phyloP scores from a whole-genome alignment of 768 basidiomycete genomes.

The Chlorophyllum brunneum region DNA sequence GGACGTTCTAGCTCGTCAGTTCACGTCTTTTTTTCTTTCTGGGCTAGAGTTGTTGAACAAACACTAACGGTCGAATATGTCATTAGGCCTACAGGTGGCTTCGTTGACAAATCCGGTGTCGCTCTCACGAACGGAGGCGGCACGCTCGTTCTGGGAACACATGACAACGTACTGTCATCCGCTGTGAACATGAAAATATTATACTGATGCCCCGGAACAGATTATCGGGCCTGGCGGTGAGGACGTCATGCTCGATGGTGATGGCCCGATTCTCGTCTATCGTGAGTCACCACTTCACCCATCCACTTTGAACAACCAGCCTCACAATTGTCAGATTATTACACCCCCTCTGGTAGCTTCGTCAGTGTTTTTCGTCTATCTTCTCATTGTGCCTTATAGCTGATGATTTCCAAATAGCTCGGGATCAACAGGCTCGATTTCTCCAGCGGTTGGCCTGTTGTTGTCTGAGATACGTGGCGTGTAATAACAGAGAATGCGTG shows the following conservation, averaged over 20 bases:
- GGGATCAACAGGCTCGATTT: constrained; percentile 47
- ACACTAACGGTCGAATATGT: background rate
- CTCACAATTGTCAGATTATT: constrained; percentile 36
- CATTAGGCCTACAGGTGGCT: constrained; percentile 38
- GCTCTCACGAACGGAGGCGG: constrained; percentile 46
- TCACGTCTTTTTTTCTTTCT: background rate
- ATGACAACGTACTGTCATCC: constrained; percentile 30
- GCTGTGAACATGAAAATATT: background rate
- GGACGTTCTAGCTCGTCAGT: constrained; percentile 42
- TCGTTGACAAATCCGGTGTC: constrained; percentile 43
- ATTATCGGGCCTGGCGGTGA: constrained; percentile 54
- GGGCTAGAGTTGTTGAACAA: background rate
- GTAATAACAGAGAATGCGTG: background rate
- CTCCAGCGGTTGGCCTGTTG: constrained; percentile 47
- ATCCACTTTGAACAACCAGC: background rate
- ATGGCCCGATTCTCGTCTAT: constrained; percentile 47
- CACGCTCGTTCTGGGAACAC: constrained; percentile 43
- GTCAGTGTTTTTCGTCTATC: constrained; percentile 22
- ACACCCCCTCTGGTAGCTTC: constrained; percentile 41
- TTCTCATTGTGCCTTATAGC: background rate
- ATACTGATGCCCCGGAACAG: constrained; percentile 20
- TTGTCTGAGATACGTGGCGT: background rate
- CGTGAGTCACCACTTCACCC: constrained; percentile 32
- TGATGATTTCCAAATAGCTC: constrained; percentile 21
- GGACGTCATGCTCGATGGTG: constrained; percentile 40